phyloP scores from a whole-genome alignment of 192 early-diverging fungal species.

The Mortierella alpina region DNA sequence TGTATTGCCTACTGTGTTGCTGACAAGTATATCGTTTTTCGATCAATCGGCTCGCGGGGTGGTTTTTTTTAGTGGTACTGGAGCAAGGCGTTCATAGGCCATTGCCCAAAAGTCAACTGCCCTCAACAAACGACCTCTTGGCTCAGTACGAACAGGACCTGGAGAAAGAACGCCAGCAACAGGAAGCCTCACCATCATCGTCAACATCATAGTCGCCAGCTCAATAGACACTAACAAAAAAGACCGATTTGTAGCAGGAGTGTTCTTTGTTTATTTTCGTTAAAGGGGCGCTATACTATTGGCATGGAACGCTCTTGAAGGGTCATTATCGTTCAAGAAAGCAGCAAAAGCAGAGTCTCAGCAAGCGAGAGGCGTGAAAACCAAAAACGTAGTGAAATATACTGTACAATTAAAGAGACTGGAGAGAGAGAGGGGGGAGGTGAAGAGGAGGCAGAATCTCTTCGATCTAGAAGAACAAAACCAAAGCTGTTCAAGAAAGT shows the following conservation, averaged over 20 bases:
- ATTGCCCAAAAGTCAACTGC: neutral
- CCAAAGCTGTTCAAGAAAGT: too few relatives aligned
- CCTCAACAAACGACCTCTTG: conserved; percentile 27
- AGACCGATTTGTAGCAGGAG: neutral
- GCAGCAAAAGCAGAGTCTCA: too few relatives aligned
- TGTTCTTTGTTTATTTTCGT: too few relatives aligned
- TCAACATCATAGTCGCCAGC: neutral
- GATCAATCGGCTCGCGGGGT: too few relatives aligned
- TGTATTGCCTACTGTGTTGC: neutral
- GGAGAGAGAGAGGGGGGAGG: neutral
- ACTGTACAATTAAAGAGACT: neutral
- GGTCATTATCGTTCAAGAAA: neutral
- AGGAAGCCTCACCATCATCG: conserved; percentile 1
- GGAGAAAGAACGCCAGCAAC: conserved; percentile 18
- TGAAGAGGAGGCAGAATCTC: too few relatives aligned
- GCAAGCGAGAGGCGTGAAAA: neutral
- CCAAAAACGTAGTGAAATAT: neutral
- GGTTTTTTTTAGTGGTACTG: conserved; percentile 18
- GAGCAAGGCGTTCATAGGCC: conserved; percentile 11
- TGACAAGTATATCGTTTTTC: neutral
- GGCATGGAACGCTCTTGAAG: too few relatives aligned
- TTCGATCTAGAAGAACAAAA: too few relatives aligned
- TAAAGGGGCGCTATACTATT: too few relatives aligned
- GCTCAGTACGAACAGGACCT: conserved; percentile 20
- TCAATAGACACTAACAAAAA: neutral